These are phyloP conservation scores for Hemisphaericaspora xylofermentans DNA, from an alignment of 1,139 yeast species.

Conservation along the genomic window DNA sequence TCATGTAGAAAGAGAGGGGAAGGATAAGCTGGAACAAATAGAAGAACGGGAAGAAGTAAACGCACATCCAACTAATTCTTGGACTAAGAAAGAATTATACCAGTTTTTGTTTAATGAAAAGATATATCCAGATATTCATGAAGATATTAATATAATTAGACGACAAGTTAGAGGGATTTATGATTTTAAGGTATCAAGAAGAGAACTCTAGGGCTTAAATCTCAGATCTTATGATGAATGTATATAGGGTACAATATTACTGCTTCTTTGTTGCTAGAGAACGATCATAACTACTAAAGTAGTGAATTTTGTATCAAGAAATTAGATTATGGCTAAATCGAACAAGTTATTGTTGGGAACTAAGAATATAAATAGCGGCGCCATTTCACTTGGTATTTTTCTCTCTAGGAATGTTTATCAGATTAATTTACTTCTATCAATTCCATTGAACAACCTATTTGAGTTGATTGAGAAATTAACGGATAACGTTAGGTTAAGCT, in stretches of 20 bases:
- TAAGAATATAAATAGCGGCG: neutral
- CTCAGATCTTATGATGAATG: too few species aligned
- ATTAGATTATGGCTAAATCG: neutral
- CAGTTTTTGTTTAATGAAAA: conserved; percentile 17
- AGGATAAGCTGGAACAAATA: neutral
- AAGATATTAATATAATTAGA: conserved; percentile 17
- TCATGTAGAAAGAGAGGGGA: too few species aligned
- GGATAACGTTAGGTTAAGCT: too few species aligned
- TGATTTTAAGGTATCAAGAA: conserved; percentile 1
- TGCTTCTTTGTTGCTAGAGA: too few species aligned
- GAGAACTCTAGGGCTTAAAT: neutral
- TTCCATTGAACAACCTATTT: too few species aligned
- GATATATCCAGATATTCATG: conserved; percentile 21
- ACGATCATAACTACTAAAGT: neutral
- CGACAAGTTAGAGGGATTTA: conserved; percentile 13
- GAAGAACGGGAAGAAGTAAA: neutral
- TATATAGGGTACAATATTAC: too few species aligned
- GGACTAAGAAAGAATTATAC: conserved; percentile 23
- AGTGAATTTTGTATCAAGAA: neutral
- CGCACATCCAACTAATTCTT: conserved; percentile 11
- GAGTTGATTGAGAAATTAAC: too few species aligned
- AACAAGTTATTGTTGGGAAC: neutral
- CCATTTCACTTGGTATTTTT: too few species aligned
- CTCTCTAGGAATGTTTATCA: too few species aligned
- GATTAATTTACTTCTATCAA: too few species aligned